These are phyloP conservation scores for Starmerella stellata DNA, from an alignment of 805 yeast genomes.

Conservation along the genomic window DNA sequence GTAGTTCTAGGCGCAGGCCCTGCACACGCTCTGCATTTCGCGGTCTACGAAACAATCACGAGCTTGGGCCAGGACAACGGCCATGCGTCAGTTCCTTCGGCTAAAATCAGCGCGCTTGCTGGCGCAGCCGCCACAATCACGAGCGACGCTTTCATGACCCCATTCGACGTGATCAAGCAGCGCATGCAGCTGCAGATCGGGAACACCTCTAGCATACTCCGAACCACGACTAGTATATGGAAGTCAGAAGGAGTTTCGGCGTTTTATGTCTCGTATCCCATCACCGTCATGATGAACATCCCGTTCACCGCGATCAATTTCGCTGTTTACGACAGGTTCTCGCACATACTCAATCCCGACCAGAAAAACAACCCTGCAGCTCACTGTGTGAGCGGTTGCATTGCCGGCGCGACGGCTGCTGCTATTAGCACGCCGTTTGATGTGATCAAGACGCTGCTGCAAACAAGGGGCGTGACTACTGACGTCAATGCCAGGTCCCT, in stretches of 20 bases:
- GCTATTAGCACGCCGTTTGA: constrained; percentile 90
- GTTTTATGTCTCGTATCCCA: constrained; percentile 82
- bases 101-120: constrained; percentile 57
- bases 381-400: constrained; percentile 84
- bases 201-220: constrained; percentile 18
- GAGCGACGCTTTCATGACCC: constrained; percentile 91
- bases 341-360: constrained; percentile 63
- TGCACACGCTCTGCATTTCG: constrained; percentile 90
- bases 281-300: constrained; percentile 75
- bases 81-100: constrained; percentile 45
- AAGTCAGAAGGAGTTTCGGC: constrained; percentile 36
- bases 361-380: constrained; percentile 64
- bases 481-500: constrained; percentile 32
- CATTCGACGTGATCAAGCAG: constrained; percentile 88
- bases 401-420: constrained; percentile 90
- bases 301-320: constrained; percentile 93
- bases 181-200: constrained; percentile 52
- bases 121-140: constrained; percentile 89
- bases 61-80: constrained; percentile 30
- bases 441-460: constrained; percentile 73
- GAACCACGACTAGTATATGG: constrained; percentile 21
- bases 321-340: constrained; percentile 72
- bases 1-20: constrained; percentile 97
- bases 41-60: constrained; percentile 76
- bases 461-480: constrained; percentile 40